Conservation (phyloP, 345 rosid species). For the Adansonia digitata region DNA sequence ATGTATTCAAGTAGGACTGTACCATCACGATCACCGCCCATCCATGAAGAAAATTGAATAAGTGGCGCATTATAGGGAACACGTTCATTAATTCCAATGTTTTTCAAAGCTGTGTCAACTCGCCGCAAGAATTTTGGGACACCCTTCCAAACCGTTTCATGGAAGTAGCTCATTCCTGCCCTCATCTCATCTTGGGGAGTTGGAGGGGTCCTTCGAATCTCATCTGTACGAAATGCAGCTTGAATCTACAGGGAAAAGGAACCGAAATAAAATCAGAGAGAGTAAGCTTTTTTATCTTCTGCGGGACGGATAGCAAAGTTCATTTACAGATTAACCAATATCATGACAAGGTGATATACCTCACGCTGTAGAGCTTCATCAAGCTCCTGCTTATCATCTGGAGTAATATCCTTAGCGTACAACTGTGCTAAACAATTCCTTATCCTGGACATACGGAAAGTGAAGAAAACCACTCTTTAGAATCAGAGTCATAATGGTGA, state of each 20-base stretch:
- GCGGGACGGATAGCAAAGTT: background rate
- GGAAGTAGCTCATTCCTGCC: constrained; percentile 99
- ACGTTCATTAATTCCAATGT: constrained; percentile 86
- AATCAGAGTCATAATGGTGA: background rate
- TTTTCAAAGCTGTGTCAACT: constrained; percentile 94
- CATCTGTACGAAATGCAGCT: constrained; percentile 99
- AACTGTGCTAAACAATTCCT: constrained; percentile 81
- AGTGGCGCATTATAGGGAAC: constrained; percentile 98
- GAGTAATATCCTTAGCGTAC: constrained; percentile 91
- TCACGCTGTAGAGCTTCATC: constrained; percentile 95
- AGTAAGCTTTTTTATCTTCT: background rate
- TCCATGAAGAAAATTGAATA: constrained; percentile 98
- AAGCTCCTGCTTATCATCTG: constrained; percentile 97
- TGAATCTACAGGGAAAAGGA: constrained; percentile 54
- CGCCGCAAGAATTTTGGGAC: constrained; percentile 98
- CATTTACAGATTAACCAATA: background rate
- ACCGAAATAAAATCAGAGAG: background rate
- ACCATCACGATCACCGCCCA: constrained; percentile 99
- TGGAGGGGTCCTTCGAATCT: constrained; percentile 95
- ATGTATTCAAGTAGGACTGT: constrained; percentile 16
- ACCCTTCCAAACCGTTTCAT: constrained; percentile 98
- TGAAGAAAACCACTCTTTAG: constrained; percentile 5
- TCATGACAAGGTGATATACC: constrained; percentile 32
- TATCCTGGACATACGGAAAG: constrained; percentile 46
- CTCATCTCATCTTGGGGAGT: constrained; percentile 99